Evolutionary conservation across 805 yeast genomes (phyloP).

Genomic region (Metschnikowia chrysomelidarum): DNA sequence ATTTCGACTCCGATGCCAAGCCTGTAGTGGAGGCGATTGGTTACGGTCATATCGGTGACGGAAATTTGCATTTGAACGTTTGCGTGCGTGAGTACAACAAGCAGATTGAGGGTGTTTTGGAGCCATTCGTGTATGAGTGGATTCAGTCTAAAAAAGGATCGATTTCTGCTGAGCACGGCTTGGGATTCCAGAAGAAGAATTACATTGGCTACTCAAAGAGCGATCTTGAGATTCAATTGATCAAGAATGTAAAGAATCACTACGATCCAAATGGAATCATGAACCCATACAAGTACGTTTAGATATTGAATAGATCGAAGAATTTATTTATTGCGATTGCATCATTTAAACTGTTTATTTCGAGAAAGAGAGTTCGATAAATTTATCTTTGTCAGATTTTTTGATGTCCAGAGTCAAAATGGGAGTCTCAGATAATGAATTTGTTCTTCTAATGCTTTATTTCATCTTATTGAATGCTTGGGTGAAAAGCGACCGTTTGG

Average conservation of each 20-base stretch:
- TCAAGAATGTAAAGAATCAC: constrained; percentile 73
- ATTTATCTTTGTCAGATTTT: too few species aligned
- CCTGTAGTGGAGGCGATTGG: constrained; percentile 92
- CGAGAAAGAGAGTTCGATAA: too few species aligned
- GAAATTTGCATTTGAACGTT: constrained; percentile 91
- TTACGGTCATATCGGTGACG: constrained; percentile 98
- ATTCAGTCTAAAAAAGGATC: constrained; percentile 74
- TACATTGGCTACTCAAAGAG: constrained; percentile 84
- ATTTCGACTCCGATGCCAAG: constrained; percentile 54
- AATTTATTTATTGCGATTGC: too few species aligned
- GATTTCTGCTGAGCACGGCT: constrained; percentile 95
- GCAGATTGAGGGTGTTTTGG: constrained; percentile 75
- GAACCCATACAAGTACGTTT: constrained; percentile 92
- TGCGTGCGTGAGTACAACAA: constrained; percentile 82
- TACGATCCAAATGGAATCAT: constrained; percentile 90
- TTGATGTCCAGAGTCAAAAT: too few species aligned
- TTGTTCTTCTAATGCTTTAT: too few species aligned
- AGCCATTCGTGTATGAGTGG: constrained; percentile 96
- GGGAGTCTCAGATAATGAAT: too few species aligned
- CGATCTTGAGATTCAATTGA: constrained; percentile 64
- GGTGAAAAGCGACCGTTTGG: too few species aligned
- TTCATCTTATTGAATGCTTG: too few species aligned
- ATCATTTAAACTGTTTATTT: too few species aligned
- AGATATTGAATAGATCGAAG: too few species aligned
- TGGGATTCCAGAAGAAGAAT: constrained; percentile 94